Base-by-base conservation (phyloP, 2,329 filamentous ascomycete species). In the Podosphaera fusca region DNA sequence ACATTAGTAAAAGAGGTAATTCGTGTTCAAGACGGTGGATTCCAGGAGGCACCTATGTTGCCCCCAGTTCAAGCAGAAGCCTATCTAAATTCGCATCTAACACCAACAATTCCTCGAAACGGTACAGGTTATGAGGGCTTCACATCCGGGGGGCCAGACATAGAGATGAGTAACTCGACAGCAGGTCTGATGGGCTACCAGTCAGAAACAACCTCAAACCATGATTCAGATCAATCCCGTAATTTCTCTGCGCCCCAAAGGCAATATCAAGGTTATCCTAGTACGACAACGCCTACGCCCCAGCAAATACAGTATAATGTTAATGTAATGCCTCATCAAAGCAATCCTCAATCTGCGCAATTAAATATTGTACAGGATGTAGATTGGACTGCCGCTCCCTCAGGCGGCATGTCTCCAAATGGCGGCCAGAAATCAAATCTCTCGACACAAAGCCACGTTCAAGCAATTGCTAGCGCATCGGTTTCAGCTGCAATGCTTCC, bases 21-120 rank as follows among this genome's bases (percentile, higher is more conserved):
- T 42, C 82, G 86, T 51, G 75, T 94, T 49, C 81, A 92, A 64
- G 84, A 85, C 64, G 88, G 87, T 54, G 87, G 87, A 2, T 78
- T 79, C 38, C 71, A 87, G 68, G 79, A 87, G 60, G 63, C 66
- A 30, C 65, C 69, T 12, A 65, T 60, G 30, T 51, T 60, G n/a
- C 60, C 60, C n/a, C 61, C 63, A 50, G 61, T 62, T 52, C 60
- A 46, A 45, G 46, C 57, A 30, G 50, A 56, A n/a, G 30, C 53
- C 21, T 58, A 53, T 4, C 58, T 61, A 58, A 63, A 59, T 52
- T 59, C 63, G 56, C 59, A 58, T 52, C 58, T 75, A 64, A 78
- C 77, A n/a, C 73, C 75, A 30, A 74, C 77, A 58, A 69, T 71
- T 7, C 81, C 78, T 1, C 72, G 76, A 14, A 69, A 75, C 31